Conservation (phyloP, 2,329 filamentous ascomycete species). For the Fusarium equiseti region DNA sequence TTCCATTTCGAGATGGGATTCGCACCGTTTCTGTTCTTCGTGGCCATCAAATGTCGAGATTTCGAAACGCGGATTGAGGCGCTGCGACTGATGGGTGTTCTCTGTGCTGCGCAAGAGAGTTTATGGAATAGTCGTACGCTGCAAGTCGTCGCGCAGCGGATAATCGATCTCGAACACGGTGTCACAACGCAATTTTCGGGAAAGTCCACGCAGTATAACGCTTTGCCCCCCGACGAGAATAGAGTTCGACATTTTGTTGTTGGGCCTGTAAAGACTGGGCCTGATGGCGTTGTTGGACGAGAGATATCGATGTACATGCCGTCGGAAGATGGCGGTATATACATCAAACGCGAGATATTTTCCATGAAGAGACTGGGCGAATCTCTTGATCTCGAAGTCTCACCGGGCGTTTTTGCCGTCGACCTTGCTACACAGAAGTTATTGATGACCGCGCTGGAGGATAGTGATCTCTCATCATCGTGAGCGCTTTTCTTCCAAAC, state of each 20-base stretch:
- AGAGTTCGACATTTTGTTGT: conserved; percentile 26
- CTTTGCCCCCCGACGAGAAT: conserved; percentile 1
- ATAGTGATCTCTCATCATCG: neutral
- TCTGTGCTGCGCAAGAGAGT: conserved; percentile 26
- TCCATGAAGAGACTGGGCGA: neutral
- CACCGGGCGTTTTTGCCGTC: conserved; percentile 11
- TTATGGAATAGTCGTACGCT: conserved; percentile 24
- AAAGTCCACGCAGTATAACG: neutral
- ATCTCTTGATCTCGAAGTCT: neutral
- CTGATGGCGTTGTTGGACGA: neutral
- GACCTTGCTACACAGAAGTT: conserved; percentile 5
- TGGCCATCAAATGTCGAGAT: conserved; percentile 22
- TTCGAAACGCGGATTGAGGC: conserved; percentile 16
- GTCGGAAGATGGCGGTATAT: neutral
- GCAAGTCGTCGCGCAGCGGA: conserved; percentile 20
- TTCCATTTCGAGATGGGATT: conserved; percentile 28
- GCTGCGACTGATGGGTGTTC: conserved; percentile 6
- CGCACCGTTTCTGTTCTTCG: conserved; percentile 15
- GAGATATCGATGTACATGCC: conserved; percentile 21
- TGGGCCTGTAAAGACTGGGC: conserved; percentile 1
- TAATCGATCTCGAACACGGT: conserved; percentile 20
- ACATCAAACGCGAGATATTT: conserved; percentile 10
- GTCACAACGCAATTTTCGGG: neutral
- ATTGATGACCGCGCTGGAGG: neutral
- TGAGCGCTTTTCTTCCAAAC: neutral